phyloP scores from a whole-genome alignment of 2,329 filamentous ascomycete species.

The Phaeosphaeriaceae sp. region DNA sequence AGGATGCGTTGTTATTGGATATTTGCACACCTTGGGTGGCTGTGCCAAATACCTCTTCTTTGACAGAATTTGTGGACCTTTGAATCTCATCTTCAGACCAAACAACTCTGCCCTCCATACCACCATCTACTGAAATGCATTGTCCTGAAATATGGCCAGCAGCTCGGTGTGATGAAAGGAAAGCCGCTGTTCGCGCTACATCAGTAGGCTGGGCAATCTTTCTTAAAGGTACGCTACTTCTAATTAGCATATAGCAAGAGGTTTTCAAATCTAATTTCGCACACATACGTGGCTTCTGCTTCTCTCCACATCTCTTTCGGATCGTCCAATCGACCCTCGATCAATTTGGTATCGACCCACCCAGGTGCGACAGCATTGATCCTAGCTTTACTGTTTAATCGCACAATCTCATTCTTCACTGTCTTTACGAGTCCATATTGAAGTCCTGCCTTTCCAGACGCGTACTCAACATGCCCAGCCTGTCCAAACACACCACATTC shows the following conservation, averaged over 20 bases:
- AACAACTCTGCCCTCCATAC: slow-evolving; percentile 58
- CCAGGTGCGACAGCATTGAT: slow-evolving; percentile 61
- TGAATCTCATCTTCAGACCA: slow-evolving; percentile 55
- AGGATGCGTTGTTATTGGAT: slow-evolving; percentile 1
- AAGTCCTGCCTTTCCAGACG: slow-evolving; percentile 55
- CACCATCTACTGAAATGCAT: slow-evolving; percentile 59
- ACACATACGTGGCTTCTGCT: slow-evolving; percentile 54
- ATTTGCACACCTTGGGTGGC: slow-evolving; percentile 16
- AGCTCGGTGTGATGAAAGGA: slow-evolving; percentile 58
- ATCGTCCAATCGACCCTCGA: slow-evolving; percentile 58
- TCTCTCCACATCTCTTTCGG: slow-evolving; percentile 58
- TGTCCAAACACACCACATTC: slow-evolving; percentile 60
- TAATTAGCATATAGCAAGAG: slow-evolving; percentile 9
- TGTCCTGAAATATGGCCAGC: slow-evolving; percentile 63
- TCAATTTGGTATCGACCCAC: slow-evolving; percentile 56
- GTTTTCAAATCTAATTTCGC: neutral
- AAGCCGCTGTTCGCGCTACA: slow-evolving; percentile 57
- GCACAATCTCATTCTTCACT: slow-evolving; percentile 63
- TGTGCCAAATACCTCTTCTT: slow-evolving; percentile 14
- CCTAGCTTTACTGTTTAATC: slow-evolving; percentile 57
- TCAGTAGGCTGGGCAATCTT: slow-evolving; percentile 58
- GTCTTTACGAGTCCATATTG: slow-evolving; percentile 61
- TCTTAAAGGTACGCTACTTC: slow-evolving; percentile 48
- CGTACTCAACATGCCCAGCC: slow-evolving; percentile 59
- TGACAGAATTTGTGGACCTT: slow-evolving; percentile 6